Evolutionary conservation across 257 asterid genomes (phyloP).

Genomic region (Solanum chilense): DNA sequence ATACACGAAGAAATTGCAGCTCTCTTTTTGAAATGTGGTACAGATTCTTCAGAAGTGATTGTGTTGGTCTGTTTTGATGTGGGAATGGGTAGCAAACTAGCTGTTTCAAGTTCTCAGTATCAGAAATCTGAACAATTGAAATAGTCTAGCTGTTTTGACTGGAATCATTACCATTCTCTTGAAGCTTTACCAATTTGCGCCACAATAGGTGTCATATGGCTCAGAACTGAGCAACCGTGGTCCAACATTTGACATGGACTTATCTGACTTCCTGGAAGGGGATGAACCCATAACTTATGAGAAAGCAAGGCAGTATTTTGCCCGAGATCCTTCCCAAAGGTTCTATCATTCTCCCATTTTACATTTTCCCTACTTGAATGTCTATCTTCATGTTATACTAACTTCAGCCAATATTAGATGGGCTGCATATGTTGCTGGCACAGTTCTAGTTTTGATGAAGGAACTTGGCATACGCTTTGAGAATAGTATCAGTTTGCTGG

Average conservation of each 20-base stretch:
- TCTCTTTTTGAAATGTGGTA: neutral
- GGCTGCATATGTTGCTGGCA: slow-evolving; percentile 99
- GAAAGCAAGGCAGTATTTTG: slow-evolving; percentile 73
- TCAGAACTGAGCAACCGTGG: slow-evolving; percentile 97
- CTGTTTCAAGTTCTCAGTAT: neutral
- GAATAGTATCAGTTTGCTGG: slow-evolving; percentile 81
- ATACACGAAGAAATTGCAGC: neutral
- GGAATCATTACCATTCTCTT: neutral
- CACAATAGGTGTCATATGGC: slow-evolving; percentile 83
- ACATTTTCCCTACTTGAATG: neutral
- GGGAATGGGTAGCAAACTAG: neutral
- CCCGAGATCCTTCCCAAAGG: slow-evolving; percentile 94
- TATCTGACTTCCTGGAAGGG: slow-evolving; percentile 86
- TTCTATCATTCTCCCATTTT: slow-evolving; percentile 6
- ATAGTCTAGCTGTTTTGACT: neutral
- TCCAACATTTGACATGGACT: slow-evolving; percentile 97
- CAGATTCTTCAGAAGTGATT: neutral
- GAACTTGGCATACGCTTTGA: slow-evolving; percentile 73
- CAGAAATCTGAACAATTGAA: neutral
- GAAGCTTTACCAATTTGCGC: neutral
- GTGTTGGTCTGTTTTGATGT: neutral
- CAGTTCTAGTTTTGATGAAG: slow-evolving; percentile 91
- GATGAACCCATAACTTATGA: slow-evolving; percentile 69
- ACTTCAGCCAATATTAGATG: slow-evolving; percentile 45
- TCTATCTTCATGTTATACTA: slow-evolving; percentile 7